Percentiles rank a stretch among this genome's conserved stretches.
Evolutionary conservation across 352 stramenopile species (phyloP).

Genomic region (Peronosclerospora sorghi): DNA sequence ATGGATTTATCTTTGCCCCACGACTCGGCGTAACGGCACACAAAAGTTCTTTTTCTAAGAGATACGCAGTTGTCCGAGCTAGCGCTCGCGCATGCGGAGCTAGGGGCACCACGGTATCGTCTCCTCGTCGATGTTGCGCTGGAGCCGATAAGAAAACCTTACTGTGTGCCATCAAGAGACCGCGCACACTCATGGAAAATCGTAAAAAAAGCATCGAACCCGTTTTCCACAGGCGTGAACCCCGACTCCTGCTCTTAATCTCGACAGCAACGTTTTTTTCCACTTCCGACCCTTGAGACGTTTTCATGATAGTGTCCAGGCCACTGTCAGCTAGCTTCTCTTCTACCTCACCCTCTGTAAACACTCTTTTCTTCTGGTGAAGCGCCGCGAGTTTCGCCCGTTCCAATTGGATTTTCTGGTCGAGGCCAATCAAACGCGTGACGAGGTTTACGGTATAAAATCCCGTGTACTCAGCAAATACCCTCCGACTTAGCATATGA

Average conservation of each 20-base stretch:
- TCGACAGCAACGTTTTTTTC: conserved; percentile 1
- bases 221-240: conserved; percentile 63
- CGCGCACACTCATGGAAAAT: conserved; percentile 63
- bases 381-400: conserved; percentile 46
- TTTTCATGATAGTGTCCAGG: conserved; percentile 12
- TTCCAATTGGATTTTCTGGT: conserved; percentile 64
- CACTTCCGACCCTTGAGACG: background rate
- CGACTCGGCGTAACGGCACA: conserved; percentile 33
- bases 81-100: conserved; percentile 47
- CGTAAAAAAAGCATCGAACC: conserved; percentile 66
- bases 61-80: conserved; percentile 29
- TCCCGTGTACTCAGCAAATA: conserved; percentile 64
- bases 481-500: conserved; percentile 60
- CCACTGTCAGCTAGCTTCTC: conserved; percentile 1
- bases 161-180: conserved; percentile 45
- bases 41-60: conserved; percentile 39
- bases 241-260: background rate
- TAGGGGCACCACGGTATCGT: conserved; percentile 44
- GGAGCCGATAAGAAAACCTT: conserved; percentile 58
- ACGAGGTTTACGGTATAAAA: conserved; percentile 46
- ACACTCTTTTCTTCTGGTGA: conserved; percentile 29
- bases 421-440: conserved; percentile 53
- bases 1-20: conserved; percentile 36
- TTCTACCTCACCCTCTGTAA: conserved; percentile 4
- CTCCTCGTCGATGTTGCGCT: conserved; percentile 51